Evolutionary conservation across 208 protist genomes (phyloP).

Genomic region (Kentomonas sorsogonicus): DNA sequence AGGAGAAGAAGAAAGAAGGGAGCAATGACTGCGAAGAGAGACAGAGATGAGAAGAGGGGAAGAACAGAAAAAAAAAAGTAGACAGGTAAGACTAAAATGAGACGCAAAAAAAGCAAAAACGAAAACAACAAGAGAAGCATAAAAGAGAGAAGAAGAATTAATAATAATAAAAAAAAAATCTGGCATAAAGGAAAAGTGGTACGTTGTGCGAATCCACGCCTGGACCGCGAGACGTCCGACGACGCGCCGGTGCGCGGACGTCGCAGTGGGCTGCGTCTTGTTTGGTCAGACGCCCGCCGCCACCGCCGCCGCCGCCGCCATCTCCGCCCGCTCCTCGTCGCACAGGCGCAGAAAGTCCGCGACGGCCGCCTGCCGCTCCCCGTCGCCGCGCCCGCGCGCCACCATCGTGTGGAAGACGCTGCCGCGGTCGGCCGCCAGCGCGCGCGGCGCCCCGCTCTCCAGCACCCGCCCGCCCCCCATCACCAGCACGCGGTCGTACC

Average conservation of each 20-base stretch:
- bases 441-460: slow-evolving; percentile 26
- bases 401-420: neutral
- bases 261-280: neutral
- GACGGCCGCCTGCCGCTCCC: neutral
- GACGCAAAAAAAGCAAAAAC: no score
- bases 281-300: neutral
- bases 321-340: no score
- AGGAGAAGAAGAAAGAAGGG: no score
- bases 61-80: no score
- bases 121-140: no score
- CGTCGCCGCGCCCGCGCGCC: neutral
- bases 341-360: no score
- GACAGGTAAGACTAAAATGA: no score
- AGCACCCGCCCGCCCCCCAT: slow-evolving; percentile 33
- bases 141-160: no score
- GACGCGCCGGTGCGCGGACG: neutral
- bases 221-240: neutral
- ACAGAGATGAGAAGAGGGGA: no score
- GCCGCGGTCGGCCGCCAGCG: slow-evolving; percentile 6
- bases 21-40: no score
- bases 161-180: neutral
- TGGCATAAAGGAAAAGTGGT: neutral
- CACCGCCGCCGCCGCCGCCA: no score
- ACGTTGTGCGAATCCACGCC: neutral
- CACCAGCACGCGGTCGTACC: slow-evolving; percentile 43